Base-by-base conservation (phyloP, 257 asterid genomes). In the Solanum bulbocastanum region DNA sequence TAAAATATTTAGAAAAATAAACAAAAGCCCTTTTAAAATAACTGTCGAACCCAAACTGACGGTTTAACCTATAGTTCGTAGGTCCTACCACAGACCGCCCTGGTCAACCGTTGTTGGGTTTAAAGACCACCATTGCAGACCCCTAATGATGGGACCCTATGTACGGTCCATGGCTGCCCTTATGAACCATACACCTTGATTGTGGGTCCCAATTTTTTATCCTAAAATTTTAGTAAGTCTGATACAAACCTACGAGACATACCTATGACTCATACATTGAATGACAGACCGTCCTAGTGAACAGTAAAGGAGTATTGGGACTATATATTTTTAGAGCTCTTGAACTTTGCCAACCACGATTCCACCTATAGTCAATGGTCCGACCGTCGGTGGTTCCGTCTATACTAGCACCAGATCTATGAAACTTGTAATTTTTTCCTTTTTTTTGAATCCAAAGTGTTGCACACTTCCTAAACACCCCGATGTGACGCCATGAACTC, bases 371-470 rank as follows among this genome's bases (percentile, higher is more conserved):
- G 9, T 52, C 1, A 0, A 7, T 46, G 8, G 58, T 6, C 10
- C 9, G 62, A 52, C 0, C 3, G 0, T 16, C 9, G 4, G 23
- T 16, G 60, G 23, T 52, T 52, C 1, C 2, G 1, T 49, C 1
- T 49, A 0, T 52, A 52, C 62, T 52, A 4, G 10, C 62, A 52
- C n/a, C 1, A 52, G 10, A 52, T 52, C 10, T 52, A 4, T 52
- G 62, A 18, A 52, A 52, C 10, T 2, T 52, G 1, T 15, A 49
- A 15, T 5, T 15, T 49, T 49, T 52, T 52, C 62, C n/a, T 52
- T 0, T 4, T 52, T 52, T 52, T 52, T 0, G 4, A 52, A 52
- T 52, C 4, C 0, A 0, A 52, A 6, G n/a, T 18, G 62, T 0
- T 0, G 18, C 62, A 52, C 10, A 18, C 10, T 52, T 52, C n/a